Conservation (phyloP, 208 protist species). For the Trypanosoma platydactyli region DNA sequence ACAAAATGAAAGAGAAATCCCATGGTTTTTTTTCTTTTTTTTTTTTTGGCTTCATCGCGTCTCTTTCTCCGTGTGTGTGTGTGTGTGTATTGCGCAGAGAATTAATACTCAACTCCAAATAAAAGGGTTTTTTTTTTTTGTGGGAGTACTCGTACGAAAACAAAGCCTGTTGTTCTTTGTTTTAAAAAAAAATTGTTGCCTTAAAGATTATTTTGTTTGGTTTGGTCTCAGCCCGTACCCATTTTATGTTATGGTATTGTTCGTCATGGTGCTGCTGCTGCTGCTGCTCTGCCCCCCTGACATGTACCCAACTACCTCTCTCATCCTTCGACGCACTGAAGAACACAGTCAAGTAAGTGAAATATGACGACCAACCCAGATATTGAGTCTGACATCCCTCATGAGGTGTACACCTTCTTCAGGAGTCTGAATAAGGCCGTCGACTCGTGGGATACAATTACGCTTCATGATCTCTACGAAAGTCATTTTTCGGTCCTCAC, state of each 20-base stretch:
- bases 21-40: not conserved
- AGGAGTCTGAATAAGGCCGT: constrained; percentile 70
- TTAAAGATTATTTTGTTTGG: constrained; percentile 10
- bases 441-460: constrained; percentile 55
- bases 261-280: constrained; percentile 4
- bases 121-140: constrained; percentile 14
- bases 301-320: not conserved
- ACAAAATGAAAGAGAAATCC: too few species aligned
- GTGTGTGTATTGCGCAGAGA: not conserved
- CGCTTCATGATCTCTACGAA: constrained; percentile 84
- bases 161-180: constrained; percentile 4
- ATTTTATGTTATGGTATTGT: constrained; percentile 2
- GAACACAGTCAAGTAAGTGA: constrained; percentile 1
- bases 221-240: too few species aligned
- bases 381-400: constrained; percentile 87
- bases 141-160: too few species aligned
- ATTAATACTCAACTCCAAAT: not conserved
- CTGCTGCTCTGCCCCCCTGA: not conserved
- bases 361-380: constrained; percentile 87
- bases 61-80: not conserved
- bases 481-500: constrained; percentile 71
- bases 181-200: not conserved
- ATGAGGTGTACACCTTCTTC: constrained; percentile 81
- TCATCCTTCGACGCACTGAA: not conserved
- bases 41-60: constrained; percentile 12